These are phyloP conservation scores for Wickerhamiella australiensis DNA, from an alignment of 805 yeast species.

Conservation along the genomic window DNA sequence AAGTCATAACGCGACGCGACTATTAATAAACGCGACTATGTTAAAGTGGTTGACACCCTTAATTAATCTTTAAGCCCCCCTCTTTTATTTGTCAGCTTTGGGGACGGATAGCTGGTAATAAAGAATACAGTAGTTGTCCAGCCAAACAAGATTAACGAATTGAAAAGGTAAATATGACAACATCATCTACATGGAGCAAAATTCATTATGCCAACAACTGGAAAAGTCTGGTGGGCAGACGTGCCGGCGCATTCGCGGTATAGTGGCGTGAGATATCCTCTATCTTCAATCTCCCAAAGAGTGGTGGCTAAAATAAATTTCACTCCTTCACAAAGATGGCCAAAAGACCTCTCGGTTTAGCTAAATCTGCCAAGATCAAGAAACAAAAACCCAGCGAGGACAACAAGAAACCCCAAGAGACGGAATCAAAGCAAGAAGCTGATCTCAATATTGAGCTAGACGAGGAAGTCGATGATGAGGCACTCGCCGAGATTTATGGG, in stretches of 20 bases:
- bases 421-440: conserved; percentile 27
- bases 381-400: conserved; percentile 19
- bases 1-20: conserved; percentile 5
- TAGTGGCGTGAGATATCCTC: background rate
- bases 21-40: background rate
- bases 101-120: too few species aligned
- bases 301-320: background rate
- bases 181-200: too few species aligned
- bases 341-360: conserved; percentile 56
- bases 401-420: conserved; percentile 7
- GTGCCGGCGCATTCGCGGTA: too few species aligned
- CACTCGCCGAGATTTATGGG: conserved; percentile 61
- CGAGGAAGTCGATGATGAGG: conserved; percentile 56
- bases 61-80: too few species aligned
- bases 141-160: too few species aligned
- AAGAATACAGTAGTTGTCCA: too few species aligned
- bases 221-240: too few species aligned
- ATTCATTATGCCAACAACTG: too few species aligned
- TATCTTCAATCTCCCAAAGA: background rate
- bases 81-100: too few species aligned
- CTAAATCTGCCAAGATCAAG: conserved; percentile 42
- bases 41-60: background rate
- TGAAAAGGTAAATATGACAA: too few species aligned
- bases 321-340: conserved; percentile 28
- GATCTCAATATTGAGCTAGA: conserved; percentile 50